phyloP scores from a whole-genome alignment of 352 stramenopile genomes.

The Plasmopara viticola region DNA sequence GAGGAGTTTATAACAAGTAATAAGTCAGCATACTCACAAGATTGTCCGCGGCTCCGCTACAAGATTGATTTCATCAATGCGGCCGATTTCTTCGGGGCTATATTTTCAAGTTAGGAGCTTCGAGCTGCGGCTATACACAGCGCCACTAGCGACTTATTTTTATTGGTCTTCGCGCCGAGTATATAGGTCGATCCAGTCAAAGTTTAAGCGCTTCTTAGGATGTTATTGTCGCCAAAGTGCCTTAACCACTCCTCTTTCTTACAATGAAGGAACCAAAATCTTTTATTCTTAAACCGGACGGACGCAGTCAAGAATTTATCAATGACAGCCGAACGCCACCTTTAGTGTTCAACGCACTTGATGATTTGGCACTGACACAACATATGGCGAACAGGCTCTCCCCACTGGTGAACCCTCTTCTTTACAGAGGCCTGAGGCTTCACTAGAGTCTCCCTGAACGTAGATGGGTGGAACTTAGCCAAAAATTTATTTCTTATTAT shows the following conservation, averaged over 20 bases:
- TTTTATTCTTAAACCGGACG: not conserved
- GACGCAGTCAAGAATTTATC: not conserved
- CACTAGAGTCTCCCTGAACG: slow-evolving; percentile 15
- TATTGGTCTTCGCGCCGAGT: not conserved
- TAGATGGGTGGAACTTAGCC: slow-evolving; percentile 12
- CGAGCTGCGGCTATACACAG: not conserved
- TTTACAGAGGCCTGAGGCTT: slow-evolving; percentile 12
- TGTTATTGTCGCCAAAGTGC: not conserved
- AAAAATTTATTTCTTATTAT: slow-evolving; percentile 3
- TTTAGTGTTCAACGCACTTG: not conserved
- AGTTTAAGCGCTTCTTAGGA: not conserved
- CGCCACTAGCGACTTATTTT: slow-evolving; percentile 1
- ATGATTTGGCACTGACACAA: not conserved
- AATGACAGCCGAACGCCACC: not conserved
- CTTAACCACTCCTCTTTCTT: not conserved
- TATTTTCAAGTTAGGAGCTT: not conserved
- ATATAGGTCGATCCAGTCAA: not conserved
- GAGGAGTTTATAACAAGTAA: not conserved
- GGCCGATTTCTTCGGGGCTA: not conserved
- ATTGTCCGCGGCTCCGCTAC: not conserved
- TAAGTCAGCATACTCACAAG: not conserved
- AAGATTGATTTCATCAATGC: not conserved
- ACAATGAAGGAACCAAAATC: not conserved
- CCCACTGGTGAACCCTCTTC: slow-evolving; percentile 3
- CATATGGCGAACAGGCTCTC: not conserved